These are phyloP conservation scores for Epichloe bromicola DNA, from an alignment of 2,329 filamentous ascomycete species.

Conservation along the genomic window DNA sequence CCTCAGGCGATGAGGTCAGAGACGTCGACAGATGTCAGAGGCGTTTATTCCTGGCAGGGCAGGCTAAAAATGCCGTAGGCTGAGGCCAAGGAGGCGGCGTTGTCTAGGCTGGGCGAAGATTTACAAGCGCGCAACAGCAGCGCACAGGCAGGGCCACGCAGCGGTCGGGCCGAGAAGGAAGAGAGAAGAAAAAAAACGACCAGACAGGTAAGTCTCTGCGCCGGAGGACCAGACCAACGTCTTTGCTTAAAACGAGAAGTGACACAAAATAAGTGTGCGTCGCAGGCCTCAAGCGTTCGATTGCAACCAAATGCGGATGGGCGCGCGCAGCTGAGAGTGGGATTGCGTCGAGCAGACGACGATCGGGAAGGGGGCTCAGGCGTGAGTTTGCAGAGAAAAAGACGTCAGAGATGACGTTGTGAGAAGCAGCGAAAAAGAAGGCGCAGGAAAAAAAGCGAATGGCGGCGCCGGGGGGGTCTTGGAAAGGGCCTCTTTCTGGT, in stretches of 20 bases:
- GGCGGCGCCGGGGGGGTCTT: conserved; percentile 12
- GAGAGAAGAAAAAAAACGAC: neutral
- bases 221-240: neutral
- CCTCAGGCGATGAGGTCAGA: conserved; percentile 27
- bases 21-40: conserved; percentile 12
- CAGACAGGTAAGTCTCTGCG: conserved; percentile 1
- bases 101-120: conserved; percentile 6
- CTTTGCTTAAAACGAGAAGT: neutral
- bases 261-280: conserved; percentile 1
- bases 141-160: neutral
- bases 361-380: conserved; percentile 23
- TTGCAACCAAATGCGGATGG: conserved; percentile 3
- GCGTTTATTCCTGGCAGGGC: conserved; percentile 4
- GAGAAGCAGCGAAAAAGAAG: conserved; percentile 21
- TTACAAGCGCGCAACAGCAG: conserved; percentile 5
- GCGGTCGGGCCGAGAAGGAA: neutral
- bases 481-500: neutral
- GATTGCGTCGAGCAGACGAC: conserved; percentile 19
- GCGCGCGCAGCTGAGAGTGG: conserved; percentile 6
- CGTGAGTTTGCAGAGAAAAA: conserved; percentile 24
- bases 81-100: neutral
- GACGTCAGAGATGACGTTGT: conserved; percentile 38
- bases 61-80: neutral
- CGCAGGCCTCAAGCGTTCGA: neutral
- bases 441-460: conserved; percentile 19